Conservation (phyloP, 148 eudicot genomes). For the Rhododendron ferrugineum region DNA sequence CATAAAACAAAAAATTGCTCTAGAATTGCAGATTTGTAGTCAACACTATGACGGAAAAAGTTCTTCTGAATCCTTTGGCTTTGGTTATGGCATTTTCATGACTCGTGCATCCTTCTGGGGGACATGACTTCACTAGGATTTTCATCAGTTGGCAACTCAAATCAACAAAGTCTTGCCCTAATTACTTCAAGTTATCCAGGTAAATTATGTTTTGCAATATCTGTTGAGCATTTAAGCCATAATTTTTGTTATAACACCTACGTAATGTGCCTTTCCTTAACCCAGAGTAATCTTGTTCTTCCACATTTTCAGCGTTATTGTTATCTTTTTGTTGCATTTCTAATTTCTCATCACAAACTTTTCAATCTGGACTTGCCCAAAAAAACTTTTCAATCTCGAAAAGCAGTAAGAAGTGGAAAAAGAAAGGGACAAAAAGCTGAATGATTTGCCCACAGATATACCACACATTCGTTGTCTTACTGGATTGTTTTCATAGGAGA, state of each 20-base stretch:
- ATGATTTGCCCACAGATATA: not conserved
- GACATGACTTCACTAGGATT: not conserved
- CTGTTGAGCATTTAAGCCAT: not conserved
- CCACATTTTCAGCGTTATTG: not conserved
- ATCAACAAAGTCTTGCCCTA: not conserved
- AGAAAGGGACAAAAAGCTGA: not conserved
- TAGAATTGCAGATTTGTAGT: not conserved
- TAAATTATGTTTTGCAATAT: not conserved
- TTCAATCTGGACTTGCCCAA: not conserved
- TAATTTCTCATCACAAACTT: not conserved
- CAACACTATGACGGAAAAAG: not conserved
- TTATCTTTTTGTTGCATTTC: not conserved
- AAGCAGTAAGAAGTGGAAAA: not conserved
- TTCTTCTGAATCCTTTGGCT: not conserved
- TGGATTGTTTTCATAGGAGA: constrained; percentile 53
- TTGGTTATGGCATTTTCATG: not conserved
- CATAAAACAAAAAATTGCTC: not conserved
- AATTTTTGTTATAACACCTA: not conserved
- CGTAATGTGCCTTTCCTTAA: not conserved
- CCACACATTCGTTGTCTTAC: constrained; percentile 21
- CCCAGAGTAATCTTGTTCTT: not conserved
- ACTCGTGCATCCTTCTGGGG: not conserved
- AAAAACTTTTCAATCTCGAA: not conserved
- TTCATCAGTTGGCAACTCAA: not conserved
- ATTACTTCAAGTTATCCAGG: not conserved